Conservation (phyloP, 805 yeast species). For the Brettanomyces bruxellensis region DNA sequence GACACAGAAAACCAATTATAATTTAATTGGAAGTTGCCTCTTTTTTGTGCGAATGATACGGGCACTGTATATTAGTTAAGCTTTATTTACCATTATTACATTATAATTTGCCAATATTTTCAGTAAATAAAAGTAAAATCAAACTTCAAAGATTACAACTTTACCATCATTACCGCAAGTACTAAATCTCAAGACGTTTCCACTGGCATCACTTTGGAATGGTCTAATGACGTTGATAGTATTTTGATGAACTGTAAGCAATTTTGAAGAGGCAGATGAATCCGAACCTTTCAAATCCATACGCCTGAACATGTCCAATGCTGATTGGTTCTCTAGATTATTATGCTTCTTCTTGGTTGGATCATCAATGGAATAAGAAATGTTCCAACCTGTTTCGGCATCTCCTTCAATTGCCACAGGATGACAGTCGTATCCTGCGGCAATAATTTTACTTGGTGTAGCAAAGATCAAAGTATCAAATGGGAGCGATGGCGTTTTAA, state of each 20-base stretch:
- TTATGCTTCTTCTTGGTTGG: slow-evolving; percentile 32
- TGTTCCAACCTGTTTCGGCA: slow-evolving; percentile 53
- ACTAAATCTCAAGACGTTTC: slow-evolving; percentile 43
- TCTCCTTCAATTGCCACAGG: slow-evolving; percentile 77
- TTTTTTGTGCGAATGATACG: too few relatives aligned
- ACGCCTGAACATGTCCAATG: slow-evolving; percentile 89
- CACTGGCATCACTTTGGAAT: slow-evolving; percentile 34
- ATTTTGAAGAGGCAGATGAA: slow-evolving; percentile 34
- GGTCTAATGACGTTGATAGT: slow-evolving; percentile 64
- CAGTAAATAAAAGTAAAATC: slow-evolving; percentile 5
- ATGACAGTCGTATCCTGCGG: slow-evolving; percentile 89
- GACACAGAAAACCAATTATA: not conserved
- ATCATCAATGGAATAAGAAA: slow-evolving; percentile 54
- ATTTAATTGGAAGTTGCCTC: too few relatives aligned
- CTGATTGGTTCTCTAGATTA: slow-evolving; percentile 61
- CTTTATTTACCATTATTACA: not conserved
- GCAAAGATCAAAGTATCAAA: slow-evolving; percentile 69
- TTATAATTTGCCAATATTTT: not conserved
- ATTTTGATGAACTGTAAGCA: slow-evolving; percentile 84
- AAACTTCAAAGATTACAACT: slow-evolving; percentile 65
- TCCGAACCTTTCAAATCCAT: slow-evolving; percentile 87
- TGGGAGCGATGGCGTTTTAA: slow-evolving; percentile 67
- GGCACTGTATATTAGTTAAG: not conserved
- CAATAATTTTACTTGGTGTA: slow-evolving; percentile 57
- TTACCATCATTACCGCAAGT: slow-evolving; percentile 89